Conservation (phyloP, 2,329 filamentous ascomycete species). For the Cladosporium oxysporum region DNA sequence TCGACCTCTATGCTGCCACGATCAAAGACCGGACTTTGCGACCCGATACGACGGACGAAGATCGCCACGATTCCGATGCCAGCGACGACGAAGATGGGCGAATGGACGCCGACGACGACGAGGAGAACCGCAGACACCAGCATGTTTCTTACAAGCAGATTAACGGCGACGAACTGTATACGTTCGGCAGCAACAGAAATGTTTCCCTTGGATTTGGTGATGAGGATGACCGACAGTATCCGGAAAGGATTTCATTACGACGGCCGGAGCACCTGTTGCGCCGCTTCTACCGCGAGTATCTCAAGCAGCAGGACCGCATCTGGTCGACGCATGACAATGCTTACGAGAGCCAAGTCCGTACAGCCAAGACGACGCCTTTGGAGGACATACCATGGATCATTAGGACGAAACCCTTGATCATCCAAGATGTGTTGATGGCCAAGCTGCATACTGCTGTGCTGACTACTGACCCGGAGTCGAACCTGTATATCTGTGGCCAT, state of each 20-base stretch:
- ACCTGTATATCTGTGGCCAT: constrained; percentile 90
- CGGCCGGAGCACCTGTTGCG: constrained; percentile 76
- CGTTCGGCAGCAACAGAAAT: constrained; percentile 97
- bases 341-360: constrained; percentile 25
- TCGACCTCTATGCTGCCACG: constrained; percentile 87
- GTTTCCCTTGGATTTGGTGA: constrained; percentile 91
- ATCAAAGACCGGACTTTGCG: constrained; percentile 73
- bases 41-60: constrained; percentile 39
- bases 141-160: constrained; percentile 40
- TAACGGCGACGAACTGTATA: constrained; percentile 81
- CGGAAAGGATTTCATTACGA: constrained; percentile 76
- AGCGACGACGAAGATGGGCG: constrained; percentile 49
- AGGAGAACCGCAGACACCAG: constrained; percentile 20
- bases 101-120: constrained; percentile 57
- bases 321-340: constrained; percentile 41
- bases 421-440: constrained; percentile 82
- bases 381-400: constrained; percentile 71
- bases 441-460: constrained; percentile 90
- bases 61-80: constrained; percentile 35
- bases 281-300: constrained; percentile 70
- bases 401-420: constrained; percentile 68
- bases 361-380: constrained; percentile 36
- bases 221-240: constrained; percentile 90
- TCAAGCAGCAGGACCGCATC: constrained; percentile 45
- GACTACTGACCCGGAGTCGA: constrained; percentile 82